A percentile compares a stretch with the other conserved stretches of the same genome.
Evolutionary conservation across 768 basidiomycete genomes (phyloP).

Genomic region (Russula vinacea): DNA sequence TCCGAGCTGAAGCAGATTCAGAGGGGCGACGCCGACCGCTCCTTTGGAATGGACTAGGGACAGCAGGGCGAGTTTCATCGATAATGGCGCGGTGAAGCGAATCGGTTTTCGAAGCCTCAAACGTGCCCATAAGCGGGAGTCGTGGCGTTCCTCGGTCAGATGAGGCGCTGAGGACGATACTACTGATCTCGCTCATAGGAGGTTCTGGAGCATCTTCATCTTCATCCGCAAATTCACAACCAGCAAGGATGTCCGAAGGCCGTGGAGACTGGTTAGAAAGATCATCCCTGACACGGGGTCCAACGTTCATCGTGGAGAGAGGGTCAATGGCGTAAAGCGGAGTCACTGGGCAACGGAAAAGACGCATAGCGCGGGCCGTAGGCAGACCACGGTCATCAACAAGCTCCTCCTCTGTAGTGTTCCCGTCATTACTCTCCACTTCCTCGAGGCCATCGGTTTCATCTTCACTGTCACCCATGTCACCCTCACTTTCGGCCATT

Average conservation of each 20-base stretch:
- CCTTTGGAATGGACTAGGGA: slow-evolving; percentile 30
- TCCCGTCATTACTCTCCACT: slow-evolving; percentile 49
- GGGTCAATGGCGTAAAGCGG: slow-evolving; percentile 64
- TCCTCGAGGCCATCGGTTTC: slow-evolving; percentile 38
- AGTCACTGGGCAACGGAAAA: slow-evolving; percentile 62
- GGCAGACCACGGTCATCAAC: slow-evolving; percentile 71
- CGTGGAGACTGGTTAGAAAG: slow-evolving; percentile 46
- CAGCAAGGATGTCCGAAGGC: slow-evolving; percentile 67
- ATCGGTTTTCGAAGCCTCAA: slow-evolving; percentile 20
- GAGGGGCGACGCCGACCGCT: slow-evolving; percentile 24
- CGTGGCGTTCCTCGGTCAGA: slow-evolving; percentile 27
- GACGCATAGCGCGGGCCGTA: slow-evolving; percentile 69
- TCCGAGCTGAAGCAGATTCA: slow-evolving; percentile 23
- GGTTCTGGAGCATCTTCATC: slow-evolving; percentile 28
- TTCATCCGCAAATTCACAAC: slow-evolving; percentile 41
- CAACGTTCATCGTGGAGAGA: slow-evolving; percentile 66
- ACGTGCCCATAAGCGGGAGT: slow-evolving; percentile 28
- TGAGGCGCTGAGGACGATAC: slow-evolving; percentile 24
- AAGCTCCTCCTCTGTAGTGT: slow-evolving; percentile 82
- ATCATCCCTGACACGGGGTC: slow-evolving; percentile 39
- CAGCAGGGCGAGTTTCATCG: slow-evolving; percentile 24
- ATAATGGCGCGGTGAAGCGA: slow-evolving; percentile 27
- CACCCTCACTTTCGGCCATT: slow-evolving; percentile 43
- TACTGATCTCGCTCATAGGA: slow-evolving; percentile 28
- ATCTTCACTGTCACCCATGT: slow-evolving; percentile 44